Evolutionary conservation across 2,329 filamentous ascomycete genomes (phyloP), one percentile per base, ranked within the genome.

Genomic region (Davidsoniella virescens): DNA sequence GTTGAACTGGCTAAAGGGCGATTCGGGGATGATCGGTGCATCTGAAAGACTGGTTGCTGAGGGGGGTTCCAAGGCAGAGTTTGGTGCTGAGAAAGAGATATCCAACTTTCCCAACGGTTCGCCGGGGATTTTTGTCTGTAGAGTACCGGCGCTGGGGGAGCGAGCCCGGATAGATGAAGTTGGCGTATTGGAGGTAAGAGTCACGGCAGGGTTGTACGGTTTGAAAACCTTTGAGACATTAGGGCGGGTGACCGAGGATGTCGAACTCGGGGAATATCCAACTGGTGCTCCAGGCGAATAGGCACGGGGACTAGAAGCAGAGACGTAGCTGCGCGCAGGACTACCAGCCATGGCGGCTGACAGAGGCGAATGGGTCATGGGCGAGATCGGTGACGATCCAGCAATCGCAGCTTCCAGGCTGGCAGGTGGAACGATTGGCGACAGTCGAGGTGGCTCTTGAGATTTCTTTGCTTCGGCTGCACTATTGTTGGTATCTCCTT

Each of bases 1-100:
- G 5, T 53, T 53, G 36, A 53, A 53, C 29, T 53, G 51, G 29
- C 51, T 53, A 17, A 53, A 53, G 6, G 51, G 47, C 20, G 51
- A 53, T 18, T 53, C 51, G 3, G 51, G 47, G 5, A 50, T 42
- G 26, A 50, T 23, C 2, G 51, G 51, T 2, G 51, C 49, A 3
- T 16, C 17, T 5, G 49, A 41, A 10, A 36, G 12, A 14, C 36
- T 23, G 25, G 5, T 26, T 23, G 26, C 16, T 17, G 39, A 43
- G 8, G 16, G 20, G 7, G n/a, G 49, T 46, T 9, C 41, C 33
- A 12, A 37, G 8, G 17, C 29, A 10, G 29, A 33, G 20, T 14
- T 47, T 25, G 47, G 38, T 3, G 25, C 23, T 4, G 49, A 40
- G 23, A 50, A 50, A 12, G 20, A 45, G n/a, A 42, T 45, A n/a